Evolutionary conservation across 371 early-diverging fungal genomes (phyloP).

Genomic region (Mortierella sp.): DNA sequence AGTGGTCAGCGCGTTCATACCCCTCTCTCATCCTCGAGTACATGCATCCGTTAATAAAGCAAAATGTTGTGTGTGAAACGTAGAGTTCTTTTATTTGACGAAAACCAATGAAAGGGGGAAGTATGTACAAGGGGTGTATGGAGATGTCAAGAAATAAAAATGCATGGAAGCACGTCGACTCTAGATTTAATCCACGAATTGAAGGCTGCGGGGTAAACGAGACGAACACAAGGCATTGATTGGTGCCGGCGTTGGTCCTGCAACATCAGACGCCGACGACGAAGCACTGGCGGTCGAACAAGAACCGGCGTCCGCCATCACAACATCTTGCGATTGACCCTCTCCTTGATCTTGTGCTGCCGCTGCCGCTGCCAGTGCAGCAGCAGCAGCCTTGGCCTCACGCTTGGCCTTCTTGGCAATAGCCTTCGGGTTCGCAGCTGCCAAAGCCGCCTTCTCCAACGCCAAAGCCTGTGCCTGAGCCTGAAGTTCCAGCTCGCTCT

Average conservation of each 20-base stretch:
- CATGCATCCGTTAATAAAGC: background rate
- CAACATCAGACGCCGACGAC: background rate
- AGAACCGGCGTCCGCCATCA: background rate
- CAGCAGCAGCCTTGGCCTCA: conserved; percentile 28
- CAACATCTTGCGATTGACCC: background rate
- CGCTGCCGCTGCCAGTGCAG: conserved; percentile 3
- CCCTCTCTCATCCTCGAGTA: too few relatives aligned
- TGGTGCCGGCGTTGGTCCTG: background rate
- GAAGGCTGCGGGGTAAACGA: conserved; percentile 44
- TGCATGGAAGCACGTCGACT: background rate
- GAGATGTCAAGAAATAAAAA: background rate
- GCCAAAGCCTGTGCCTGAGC: conserved; percentile 21
- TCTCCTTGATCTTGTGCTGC: background rate
- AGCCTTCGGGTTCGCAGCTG: conserved; percentile 22
- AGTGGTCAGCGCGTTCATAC: background rate
- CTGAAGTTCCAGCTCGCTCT: conserved; percentile 36
- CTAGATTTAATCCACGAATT: conserved; percentile 34
- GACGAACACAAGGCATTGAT: conserved; percentile 23
- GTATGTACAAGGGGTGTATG: background rate
- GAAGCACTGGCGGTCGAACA: background rate
- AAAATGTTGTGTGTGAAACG: background rate
- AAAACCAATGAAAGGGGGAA: background rate
- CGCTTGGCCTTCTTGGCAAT: conserved; percentile 39
- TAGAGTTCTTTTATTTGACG: background rate
- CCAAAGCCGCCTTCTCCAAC: conserved; percentile 29